Base-by-base conservation (phyloP, 306 rosid species). In the Crataegus laevigata region DNA sequence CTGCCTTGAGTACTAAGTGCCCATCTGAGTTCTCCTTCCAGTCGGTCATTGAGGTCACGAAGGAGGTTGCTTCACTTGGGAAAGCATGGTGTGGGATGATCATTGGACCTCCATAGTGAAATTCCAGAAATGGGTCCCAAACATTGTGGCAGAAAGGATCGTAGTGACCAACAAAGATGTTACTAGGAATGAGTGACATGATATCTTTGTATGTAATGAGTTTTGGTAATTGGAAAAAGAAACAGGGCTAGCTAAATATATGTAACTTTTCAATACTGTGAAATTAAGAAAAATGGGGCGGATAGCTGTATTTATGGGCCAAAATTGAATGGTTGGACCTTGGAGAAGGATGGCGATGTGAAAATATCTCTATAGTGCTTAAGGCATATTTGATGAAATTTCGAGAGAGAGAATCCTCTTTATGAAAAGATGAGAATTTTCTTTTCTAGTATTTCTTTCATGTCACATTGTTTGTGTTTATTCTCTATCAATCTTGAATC, bases 21-120 rank as follows among this genome's bases (percentile, higher is more conserved):
- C 87, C 79, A 24, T 81, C 90, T 0, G 77, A 78, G 3, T 83
- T 82, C 24, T 90, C 93, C 71, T 74, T 78, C 78, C 76, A 78
- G n/a, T 83, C 89, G 11, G 78, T 58, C 8, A 60, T 75, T 5
- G 45, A 15, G 9, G 76, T 67, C 4, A 69, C 17, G 3, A 86
- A 55, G 12, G 84, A 79, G 1, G 81, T 68, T n/a, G 78, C 63
- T 28, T 87, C 79, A 1, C 19, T 32, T 6, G 59, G 71, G 47
- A 76, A 86, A 32, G 68, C 18, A 68, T 50, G 55, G 55, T 47
- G 43, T 14, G 42, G 45, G 24, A 60, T 28, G 52, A 30, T 24
- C 32, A 36, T 59, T n/a, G 47, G 5, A 25, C 66, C 10, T 32
- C 14, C 73, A 1, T 30, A 18, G 43, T 43, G 63, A 6, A 28